phyloP scores from a whole-genome alignment of 768 basidiomycete species.

The Xerocomellus amylosporus region DNA sequence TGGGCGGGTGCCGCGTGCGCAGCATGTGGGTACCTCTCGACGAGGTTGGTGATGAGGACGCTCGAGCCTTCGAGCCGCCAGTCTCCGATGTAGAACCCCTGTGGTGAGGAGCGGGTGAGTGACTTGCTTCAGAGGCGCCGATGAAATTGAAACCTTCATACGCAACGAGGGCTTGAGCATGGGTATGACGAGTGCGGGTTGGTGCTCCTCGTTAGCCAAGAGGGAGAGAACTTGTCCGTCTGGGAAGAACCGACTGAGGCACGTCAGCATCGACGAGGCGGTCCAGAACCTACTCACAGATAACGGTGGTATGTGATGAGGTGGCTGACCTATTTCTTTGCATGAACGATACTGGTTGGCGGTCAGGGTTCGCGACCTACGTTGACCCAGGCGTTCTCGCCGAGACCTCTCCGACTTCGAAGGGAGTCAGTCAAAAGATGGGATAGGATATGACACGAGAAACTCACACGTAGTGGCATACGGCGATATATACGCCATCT shows the following conservation, averaged over 20 bases:
- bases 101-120: constrained; percentile 4
- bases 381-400: constrained; percentile 86
- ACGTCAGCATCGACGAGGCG: constrained; percentile 2
- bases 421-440: constrained; percentile 2
- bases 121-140: not conserved
- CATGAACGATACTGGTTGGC: constrained; percentile 4
- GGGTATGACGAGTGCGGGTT: constrained; percentile 71
- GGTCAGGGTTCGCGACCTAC: constrained; percentile 42
- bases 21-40: constrained; percentile 38
- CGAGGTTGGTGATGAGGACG: constrained; percentile 60
- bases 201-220: constrained; percentile 73
- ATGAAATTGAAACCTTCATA: constrained; percentile 55
- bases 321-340: constrained; percentile 60
- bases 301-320: constrained; percentile 92
- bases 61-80: constrained; percentile 68
- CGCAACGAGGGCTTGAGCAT: constrained; percentile 71
- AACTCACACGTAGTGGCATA: constrained; percentile 81
- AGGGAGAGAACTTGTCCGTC: constrained; percentile 85
- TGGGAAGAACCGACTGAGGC: constrained; percentile 75
- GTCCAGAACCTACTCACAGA: constrained; percentile 48
- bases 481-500: constrained; percentile 90
- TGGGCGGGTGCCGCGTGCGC: constrained; percentile 1
- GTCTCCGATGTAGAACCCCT: constrained; percentile 72
- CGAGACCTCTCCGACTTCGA: constrained; percentile 53
- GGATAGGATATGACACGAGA: constrained; percentile 7